Base-by-base conservation (phyloP, 139 green algal species). In the Desmodesmus armatus region DNA sequence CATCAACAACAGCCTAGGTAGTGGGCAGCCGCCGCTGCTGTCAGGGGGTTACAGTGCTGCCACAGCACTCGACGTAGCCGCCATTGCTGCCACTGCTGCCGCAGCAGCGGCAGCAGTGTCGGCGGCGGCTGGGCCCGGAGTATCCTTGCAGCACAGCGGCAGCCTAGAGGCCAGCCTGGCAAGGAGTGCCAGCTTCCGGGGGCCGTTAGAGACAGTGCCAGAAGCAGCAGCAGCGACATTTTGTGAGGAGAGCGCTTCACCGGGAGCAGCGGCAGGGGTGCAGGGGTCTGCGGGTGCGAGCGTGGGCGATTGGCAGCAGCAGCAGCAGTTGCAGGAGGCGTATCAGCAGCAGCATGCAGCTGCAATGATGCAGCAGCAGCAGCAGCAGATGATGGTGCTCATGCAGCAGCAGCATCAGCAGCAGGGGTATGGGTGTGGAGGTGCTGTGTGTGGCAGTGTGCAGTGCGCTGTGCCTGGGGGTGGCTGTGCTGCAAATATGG, bases 321-420 rank as follows among this genome's bases (percentile, higher is more conserved):
- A 84, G 78, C 41, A 65, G 78, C 62, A 66, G n/a, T n/a, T 44
- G 37, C 58, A 74, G 51, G 60, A 40, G 29, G 55, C 72, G 55
- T 40, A 73, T 53, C 76, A 83, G 58, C 23, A 33, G 58, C 76
- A 83, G 55, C 44, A 72, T 25, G 55, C 55, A 41, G 55, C n/a
- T 33, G 55, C 51, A 3, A 25, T 67, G 53, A 25, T 60, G 39
- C 31, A 58, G 17, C 51, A 71, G 58, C 53, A 66, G 53, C 76
- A 80, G 47, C 49, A 67, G 73, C 73, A 80, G 49, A 7, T 33
- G 29, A 43, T 67, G 49, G 2, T 40, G 43, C n/a, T 60, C 23
- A 29, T 49, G 43, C 73, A 80, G 43, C 73, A 80, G 51, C 75
- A 82, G 75, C 49, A 81, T 44, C 74, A 81, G 49, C 55, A 83